phyloP scores from a whole-genome alignment of 306 rosid genomes.

The Cucurbita pepo region DNA sequence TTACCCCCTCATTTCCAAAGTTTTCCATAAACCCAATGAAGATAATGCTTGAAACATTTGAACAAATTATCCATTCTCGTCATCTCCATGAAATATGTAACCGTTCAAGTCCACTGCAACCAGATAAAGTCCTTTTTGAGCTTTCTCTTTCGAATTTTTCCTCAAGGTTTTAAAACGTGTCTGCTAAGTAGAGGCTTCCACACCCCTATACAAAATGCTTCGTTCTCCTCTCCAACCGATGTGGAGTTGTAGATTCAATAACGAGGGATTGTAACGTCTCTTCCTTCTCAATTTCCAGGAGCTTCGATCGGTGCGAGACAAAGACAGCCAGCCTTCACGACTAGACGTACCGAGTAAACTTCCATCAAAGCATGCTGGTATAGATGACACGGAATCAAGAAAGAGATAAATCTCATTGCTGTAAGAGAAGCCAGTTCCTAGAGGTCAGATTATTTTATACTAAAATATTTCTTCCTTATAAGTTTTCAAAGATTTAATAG shows the following conservation, averaged over 20 bases:
- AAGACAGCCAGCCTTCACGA: conserved; percentile 19
- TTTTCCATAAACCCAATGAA: background rate
- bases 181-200: too few relatives aligned
- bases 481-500: conserved; percentile 9
- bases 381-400: conserved; percentile 21
- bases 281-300: conserved; percentile 28
- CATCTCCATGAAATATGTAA: background rate
- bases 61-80: background rate
- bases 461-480: conserved; percentile 7
- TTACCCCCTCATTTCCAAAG: background rate
- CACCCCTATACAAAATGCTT: too few relatives aligned
- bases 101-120: too few relatives aligned
- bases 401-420: conserved; percentile 24
- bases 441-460: conserved; percentile 20
- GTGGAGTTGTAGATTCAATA: background rate
- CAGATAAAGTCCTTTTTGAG: too few relatives aligned
- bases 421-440: conserved; percentile 1
- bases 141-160: too few relatives aligned
- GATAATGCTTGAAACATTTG: background rate
- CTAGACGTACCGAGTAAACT: conserved; percentile 22
- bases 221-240: too few relatives aligned
- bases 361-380: conserved; percentile 21
- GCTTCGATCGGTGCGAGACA: conserved; percentile 46
- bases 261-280: background rate
- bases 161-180: too few relatives aligned